Evolutionary conservation across 2,329 filamentous ascomycete genomes (phyloP), one percentile per base, ranked within the genome.

Genomic region (Chaetomiaceae sp.): DNA sequence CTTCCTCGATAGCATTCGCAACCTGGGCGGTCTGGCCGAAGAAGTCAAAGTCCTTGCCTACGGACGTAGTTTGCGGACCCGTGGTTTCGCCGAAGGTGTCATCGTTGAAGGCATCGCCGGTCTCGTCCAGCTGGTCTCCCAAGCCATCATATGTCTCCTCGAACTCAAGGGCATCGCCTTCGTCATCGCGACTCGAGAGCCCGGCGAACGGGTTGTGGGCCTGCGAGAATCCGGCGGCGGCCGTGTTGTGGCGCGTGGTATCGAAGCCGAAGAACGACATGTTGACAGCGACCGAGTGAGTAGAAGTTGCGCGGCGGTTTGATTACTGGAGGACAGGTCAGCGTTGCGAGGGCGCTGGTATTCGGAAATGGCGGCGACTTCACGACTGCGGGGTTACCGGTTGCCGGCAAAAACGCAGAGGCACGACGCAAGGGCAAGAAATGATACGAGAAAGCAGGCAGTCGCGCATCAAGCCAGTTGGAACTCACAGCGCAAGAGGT

Each of bases 111-210:
- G 79, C 88, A 72, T 98, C 93, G 60, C 91, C 87, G 17, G 86
- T 84, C 64, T 98, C 91, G 60, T 95, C 84, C 29, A 98, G 82
- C 65, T 86, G 82, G 62, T 95, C 86, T 47, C 89, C 93, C 33
- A 98, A 74, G 15, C 91, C 91, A 66, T 98, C 93, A 64, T 97
- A 97, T 30, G 91, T 97, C 63, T 98, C 89, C 59, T 98, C 93
- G 58, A 97, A 98, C 59, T 97, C 86, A 59, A 75, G 63, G 19
- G 70, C 72, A 51, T 76, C 78, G 56, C 74, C 73, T 42, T 83
- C 79, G 49, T 84, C 77, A 49, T 76, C 74, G 41, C 73, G 76
- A 58, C 75, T 74, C 48, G 86, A 83, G 47, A 96, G 79, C 48
- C 86, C 83, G 55, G 87, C 88, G 67, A 97, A 97, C 32, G 91